Conservation (phyloP, 2,329 filamentous ascomycete genomes). For the Aspergillus vadensis region DNA sequence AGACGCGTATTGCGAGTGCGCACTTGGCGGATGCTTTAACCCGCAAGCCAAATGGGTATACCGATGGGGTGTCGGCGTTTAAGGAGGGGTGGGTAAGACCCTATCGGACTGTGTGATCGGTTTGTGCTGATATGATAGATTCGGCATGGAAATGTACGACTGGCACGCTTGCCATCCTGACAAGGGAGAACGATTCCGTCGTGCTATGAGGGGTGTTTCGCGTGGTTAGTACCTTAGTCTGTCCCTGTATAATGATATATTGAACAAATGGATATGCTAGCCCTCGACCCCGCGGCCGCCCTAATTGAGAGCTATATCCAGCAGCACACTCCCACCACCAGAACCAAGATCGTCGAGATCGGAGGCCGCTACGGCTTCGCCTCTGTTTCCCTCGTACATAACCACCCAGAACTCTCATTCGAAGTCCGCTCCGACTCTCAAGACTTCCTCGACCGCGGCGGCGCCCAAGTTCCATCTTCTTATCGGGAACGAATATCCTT, state of each 20-base stretch:
- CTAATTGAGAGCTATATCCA: background rate
- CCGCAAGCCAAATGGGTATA: background rate
- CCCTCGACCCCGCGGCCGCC: background rate
- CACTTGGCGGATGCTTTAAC: background rate
- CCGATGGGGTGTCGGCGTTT: background rate
- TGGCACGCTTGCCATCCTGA: background rate
- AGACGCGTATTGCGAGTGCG: constrained; percentile 1
- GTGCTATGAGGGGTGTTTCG: constrained; percentile 1
- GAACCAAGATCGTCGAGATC: background rate
- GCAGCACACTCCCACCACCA: background rate
- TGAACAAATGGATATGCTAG: background rate
- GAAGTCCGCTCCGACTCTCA: constrained; percentile 1
- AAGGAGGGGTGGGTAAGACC: background rate
- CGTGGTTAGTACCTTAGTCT: background rate
- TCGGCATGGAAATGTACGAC: constrained; percentile 6
- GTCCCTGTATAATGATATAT: rapidly evolving
- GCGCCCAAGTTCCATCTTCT: background rate
- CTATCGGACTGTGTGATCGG: no score
- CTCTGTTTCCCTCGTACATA: background rate
- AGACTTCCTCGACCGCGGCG: background rate
- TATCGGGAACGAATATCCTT: background rate
- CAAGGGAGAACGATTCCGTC: constrained; percentile 3
- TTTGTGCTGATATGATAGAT: background rate
- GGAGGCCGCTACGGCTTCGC: constrained; percentile 5
- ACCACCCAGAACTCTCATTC: background rate